These are phyloP conservation scores for Aspergillus flavus DNA, from an alignment of 2,329 filamentous ascomycete species.

Conservation along the genomic window DNA sequence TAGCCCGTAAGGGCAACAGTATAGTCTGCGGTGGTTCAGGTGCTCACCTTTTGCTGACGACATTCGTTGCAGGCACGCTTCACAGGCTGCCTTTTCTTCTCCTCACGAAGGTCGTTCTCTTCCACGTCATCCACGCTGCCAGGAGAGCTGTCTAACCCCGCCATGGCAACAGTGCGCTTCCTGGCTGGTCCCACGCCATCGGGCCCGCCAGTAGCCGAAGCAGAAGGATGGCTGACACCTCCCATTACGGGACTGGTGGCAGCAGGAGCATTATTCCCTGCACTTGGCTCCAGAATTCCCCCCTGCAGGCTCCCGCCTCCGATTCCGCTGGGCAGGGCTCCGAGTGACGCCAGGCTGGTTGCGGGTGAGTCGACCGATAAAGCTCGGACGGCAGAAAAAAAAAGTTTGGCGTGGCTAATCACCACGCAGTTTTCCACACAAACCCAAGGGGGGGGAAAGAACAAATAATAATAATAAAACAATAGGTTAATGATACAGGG, in stretches of 20 bases:
- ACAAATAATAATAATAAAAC: not conserved
- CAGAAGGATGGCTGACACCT: constrained; percentile 34
- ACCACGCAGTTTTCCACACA: constrained; percentile 3
- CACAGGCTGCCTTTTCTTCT: constrained; percentile 49
- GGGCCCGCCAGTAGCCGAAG: constrained; percentile 29
- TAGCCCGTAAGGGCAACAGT: not conserved
- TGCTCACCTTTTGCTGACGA: constrained; percentile 66
- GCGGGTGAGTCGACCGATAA: constrained; percentile 21
- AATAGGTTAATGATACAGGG: not conserved
- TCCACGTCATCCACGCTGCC: constrained; percentile 50
- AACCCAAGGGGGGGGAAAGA: not conserved
- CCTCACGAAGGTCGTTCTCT: constrained; percentile 46
- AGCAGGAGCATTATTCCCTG: constrained; percentile 39
- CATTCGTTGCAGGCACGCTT: constrained; percentile 72
- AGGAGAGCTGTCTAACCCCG: constrained; percentile 51
- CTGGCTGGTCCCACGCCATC: constrained; percentile 35
- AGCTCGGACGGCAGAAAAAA: constrained; percentile 14
- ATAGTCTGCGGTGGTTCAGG: not conserved
- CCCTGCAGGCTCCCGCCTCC: constrained; percentile 37
- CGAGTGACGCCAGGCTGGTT: constrained; percentile 42
- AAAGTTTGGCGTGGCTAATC: constrained; percentile 7
- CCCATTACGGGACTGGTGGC: constrained; percentile 41
- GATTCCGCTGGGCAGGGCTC: constrained; percentile 35
- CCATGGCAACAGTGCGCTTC: constrained; percentile 48
- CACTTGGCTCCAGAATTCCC: constrained; percentile 26